A percentile compares a stretch with the other conserved stretches of the same genome.
phyloP scores from a whole-genome alignment of 441 rosid species.

The Populus trichocarpa region DNA sequence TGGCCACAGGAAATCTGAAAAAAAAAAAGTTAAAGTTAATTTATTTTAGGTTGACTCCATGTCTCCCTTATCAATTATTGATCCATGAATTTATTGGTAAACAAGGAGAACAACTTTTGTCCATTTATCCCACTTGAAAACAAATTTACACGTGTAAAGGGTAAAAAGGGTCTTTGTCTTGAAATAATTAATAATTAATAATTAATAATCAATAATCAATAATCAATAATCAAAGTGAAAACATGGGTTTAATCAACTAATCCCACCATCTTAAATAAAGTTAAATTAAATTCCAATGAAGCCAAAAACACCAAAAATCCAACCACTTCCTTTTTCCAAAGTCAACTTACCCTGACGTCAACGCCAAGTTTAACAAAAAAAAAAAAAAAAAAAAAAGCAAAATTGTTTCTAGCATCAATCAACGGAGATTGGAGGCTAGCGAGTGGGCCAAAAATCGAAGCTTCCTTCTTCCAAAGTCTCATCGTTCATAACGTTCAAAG shows the following conservation, averaged over 20 bases:
- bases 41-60: not conserved
- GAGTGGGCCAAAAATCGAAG: too few species aligned
- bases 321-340: not conserved
- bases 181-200: too few species aligned
- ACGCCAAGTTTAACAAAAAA: not conserved
- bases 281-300: not conserved
- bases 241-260: slow-evolving; percentile 4
- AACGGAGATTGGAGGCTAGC: too few species aligned
- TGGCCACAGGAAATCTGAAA: not conserved
- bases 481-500: too few species aligned
- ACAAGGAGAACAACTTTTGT: too few species aligned
- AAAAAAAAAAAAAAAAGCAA: too few species aligned
- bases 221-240: not conserved
- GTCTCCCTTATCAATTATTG: not conserved
- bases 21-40: not conserved
- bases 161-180: too few species aligned
- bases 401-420: too few species aligned
- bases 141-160: not conserved
- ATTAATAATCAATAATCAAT: too few species aligned
- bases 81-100: not conserved
- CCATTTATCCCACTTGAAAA: too few species aligned
- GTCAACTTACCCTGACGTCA: not conserved
- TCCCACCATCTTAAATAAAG: not conserved
- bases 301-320: not conserved
- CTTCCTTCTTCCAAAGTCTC: too few species aligned